Evolutionary conservation across 1,139 yeast genomes (phyloP), one percentile per base, ranked within the genome.

Genomic region (Kodamaea sp.): DNA sequence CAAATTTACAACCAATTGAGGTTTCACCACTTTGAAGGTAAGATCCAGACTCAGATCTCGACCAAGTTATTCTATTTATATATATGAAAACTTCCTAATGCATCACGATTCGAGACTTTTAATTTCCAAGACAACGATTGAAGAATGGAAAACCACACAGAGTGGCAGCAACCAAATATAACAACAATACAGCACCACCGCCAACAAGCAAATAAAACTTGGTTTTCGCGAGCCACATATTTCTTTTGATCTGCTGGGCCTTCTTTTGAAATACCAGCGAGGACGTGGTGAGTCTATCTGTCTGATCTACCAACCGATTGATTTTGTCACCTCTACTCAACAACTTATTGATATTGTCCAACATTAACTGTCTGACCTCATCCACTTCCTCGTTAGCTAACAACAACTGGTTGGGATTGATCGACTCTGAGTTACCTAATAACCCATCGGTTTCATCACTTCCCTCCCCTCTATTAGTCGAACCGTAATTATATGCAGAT

Each of bases 271-370:
- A 89, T 28, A 83, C 76, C 61, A 71, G 76, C 4, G 95, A 78
- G 22, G 80, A 76, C 19, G 74, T 71, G 45, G 83, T 86, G 58
- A 88, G 70, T 35, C 81, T 70, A 44, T 85, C 86, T 1, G 96
- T 88, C 55, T 89, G 89, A 54, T 83, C 85, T 12, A 88, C 95
- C 42, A 89, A 68, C 31, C 76, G 60, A 43, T 80, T 78, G 39
- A 89, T 78, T 38, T 86, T 73, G 50, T 88, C 96, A 9, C 95
- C 96, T 37, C 97, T 73, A 50, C 80, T 80, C 51, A 89, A 66
- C 16, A 89, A 65, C 50, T 76, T 77, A 48, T 78, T 82, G 37
- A 82, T 80, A 48, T 82, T 82, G 41, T 80, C 86, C 50, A 78
- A 74, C 88, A 82, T 81, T 31, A 82, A 60, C 33, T 71, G 73